phyloP scores from a whole-genome alignment of 208 protist genomes.

The Leishmania aethiopica region DNA sequence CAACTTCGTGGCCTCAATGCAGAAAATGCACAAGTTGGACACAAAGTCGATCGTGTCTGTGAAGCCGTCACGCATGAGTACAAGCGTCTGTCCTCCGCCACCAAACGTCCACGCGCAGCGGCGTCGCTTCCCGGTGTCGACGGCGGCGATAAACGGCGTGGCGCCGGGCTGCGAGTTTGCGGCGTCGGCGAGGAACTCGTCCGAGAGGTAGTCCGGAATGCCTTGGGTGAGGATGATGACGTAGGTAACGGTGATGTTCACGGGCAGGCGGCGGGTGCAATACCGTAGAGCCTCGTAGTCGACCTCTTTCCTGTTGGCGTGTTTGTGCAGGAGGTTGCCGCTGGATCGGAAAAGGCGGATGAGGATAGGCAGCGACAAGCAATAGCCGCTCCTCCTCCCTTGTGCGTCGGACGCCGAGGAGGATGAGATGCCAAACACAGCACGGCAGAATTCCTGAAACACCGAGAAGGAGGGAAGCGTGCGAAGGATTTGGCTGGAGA shows the following conservation, averaged over 20 bases:
- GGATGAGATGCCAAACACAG: conserved; percentile 73
- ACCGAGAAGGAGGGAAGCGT: conserved; percentile 67
- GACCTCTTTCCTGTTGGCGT: conserved; percentile 54
- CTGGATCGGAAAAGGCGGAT: conserved; percentile 58
- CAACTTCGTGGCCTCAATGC: conserved; percentile 77
- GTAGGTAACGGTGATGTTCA: conserved; percentile 71
- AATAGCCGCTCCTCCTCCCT: conserved; percentile 35
- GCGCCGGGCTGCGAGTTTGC: conserved; percentile 19
- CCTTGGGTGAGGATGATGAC: conserved; percentile 59
- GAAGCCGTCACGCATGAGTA: conserved; percentile 86
- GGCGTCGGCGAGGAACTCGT: conserved; percentile 65
- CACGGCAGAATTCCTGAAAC: conserved; percentile 77
- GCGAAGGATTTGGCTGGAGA: conserved; percentile 71
- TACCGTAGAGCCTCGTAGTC: conserved; percentile 75
- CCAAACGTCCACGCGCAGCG: conserved; percentile 71
- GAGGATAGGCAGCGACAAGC: conserved; percentile 52
- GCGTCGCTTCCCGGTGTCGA: conserved; percentile 62
- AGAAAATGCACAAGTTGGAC: conserved; percentile 81
- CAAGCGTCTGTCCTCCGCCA: conserved; percentile 66
- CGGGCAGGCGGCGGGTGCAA: conserved; percentile 58
- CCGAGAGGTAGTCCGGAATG: conserved; percentile 56
- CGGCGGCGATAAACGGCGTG: conserved; percentile 26
- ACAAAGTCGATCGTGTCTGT: conserved; percentile 89
- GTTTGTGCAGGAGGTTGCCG: conserved; percentile 58
- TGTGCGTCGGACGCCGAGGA: conserved; percentile 38